Conservation (phyloP, 2,329 filamentous ascomycete species). For the Arthrobotrys entomopaga region DNA sequence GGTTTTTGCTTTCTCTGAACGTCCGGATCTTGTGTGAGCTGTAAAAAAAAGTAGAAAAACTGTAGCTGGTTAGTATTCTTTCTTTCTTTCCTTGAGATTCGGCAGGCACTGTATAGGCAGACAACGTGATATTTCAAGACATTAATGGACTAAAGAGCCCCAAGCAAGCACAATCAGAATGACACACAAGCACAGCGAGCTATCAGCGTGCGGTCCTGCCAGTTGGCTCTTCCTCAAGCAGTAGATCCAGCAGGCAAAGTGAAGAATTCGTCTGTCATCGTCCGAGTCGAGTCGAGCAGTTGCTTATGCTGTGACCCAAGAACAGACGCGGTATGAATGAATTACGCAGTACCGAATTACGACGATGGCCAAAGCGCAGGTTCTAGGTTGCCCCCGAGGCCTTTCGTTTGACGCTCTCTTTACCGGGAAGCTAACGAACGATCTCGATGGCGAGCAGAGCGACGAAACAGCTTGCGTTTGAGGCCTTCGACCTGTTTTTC, state of each 20-base stretch:
- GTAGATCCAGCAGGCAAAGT: slow-evolving; percentile 10
- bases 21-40: slow-evolving; percentile 1
- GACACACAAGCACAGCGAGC: slow-evolving; percentile 39
- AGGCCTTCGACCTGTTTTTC: slow-evolving; percentile 20
- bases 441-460: slow-evolving; percentile 42
- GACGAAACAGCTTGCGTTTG: slow-evolving; percentile 54
- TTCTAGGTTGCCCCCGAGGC: slow-evolving; percentile 46
- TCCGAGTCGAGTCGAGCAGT: slow-evolving; percentile 26
- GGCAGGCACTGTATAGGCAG: slow-evolving; percentile 47
- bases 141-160: slow-evolving; percentile 12
- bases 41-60: slow-evolving; percentile 14
- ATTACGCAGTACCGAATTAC: slow-evolving; percentile 55
- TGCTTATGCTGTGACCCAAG: slow-evolving; percentile 37
- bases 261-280: slow-evolving; percentile 15
- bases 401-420: slow-evolving; percentile 11
- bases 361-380: slow-evolving; percentile 54
- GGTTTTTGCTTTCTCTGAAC: no score
- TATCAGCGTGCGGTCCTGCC: slow-evolving; percentile 39
- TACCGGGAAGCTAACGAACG: slow-evolving; percentile 7
- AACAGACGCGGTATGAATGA: slow-evolving; percentile 39
- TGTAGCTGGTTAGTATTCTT: slow-evolving; percentile 30
- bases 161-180: slow-evolving; percentile 37
- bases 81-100: slow-evolving; percentile 42
- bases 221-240: slow-evolving; percentile 31
- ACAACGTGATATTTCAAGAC: slow-evolving; percentile 48